These are phyloP conservation scores for Vinca minor DNA, from an alignment of 257 asterid species.

Conservation along the genomic window DNA sequence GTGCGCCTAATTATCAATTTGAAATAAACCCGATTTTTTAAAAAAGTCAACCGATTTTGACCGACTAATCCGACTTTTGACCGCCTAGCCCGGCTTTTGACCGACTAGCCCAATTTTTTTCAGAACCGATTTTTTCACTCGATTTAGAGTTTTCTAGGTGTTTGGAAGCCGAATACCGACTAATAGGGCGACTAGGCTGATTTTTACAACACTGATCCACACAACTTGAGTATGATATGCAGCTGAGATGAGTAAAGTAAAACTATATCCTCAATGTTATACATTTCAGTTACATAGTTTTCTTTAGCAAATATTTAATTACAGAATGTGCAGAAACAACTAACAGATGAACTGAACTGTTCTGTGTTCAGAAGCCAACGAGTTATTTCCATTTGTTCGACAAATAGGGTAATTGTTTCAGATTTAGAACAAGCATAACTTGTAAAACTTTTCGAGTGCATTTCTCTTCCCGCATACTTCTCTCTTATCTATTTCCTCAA, in stretches of 20 bases:
- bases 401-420: background rate
- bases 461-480: background rate
- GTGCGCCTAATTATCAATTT: too few species aligned
- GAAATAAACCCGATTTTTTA: too few species aligned
- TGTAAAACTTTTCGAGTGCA: background rate
- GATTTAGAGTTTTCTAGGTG: too few species aligned
- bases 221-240: background rate
- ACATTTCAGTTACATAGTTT: background rate
- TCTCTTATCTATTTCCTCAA: background rate
- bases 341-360: background rate
- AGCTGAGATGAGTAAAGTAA: background rate
- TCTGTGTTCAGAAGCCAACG: background rate
- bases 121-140: too few species aligned
- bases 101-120: too few species aligned
- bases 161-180: background rate
- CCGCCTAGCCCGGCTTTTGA: too few species aligned
- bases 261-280: background rate
- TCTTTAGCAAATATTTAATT: background rate
- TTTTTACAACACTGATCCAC: too few species aligned
- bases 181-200: too few species aligned
- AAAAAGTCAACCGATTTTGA: too few species aligned
- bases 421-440: background rate
- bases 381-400: background rate
- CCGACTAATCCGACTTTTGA: too few species aligned
- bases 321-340: background rate